Percentiles rank a stretch among this genome's conserved stretches.
Conservation (phyloP, 2,329 filamentous ascomycete genomes). For the Gaeumannomyces tritici region DNA sequence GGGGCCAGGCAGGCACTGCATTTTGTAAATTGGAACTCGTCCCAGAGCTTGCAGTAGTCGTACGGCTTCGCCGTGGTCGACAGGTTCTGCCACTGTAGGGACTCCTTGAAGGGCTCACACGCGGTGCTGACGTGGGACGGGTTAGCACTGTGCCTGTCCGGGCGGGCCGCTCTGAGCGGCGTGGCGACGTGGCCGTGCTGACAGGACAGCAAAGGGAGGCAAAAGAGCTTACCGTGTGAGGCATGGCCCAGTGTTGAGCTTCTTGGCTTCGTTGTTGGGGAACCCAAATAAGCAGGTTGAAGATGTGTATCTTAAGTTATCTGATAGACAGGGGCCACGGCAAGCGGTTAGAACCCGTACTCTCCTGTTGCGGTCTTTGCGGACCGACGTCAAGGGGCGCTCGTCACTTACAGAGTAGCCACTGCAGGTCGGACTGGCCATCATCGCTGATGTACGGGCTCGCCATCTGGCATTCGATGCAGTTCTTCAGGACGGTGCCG, state of each 20-base stretch:
- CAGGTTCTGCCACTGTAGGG: constrained; percentile 40
- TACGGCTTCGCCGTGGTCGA: constrained; percentile 33
- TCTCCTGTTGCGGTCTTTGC: background rate
- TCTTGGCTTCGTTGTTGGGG: constrained; percentile 29
- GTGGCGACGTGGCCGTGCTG: background rate
- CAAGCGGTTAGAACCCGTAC: background rate
- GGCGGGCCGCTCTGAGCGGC: background rate
- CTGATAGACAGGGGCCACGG: constrained; percentile 20
- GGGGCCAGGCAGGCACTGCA: constrained; percentile 39
- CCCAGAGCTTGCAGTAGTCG: constrained; percentile 45
- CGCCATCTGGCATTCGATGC: constrained; percentile 39
- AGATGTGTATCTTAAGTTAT: constrained; percentile 47
- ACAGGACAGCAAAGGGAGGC: background rate
- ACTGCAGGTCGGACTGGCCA: constrained; percentile 41
- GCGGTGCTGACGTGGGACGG: constrained; percentile 30
- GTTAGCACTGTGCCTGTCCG: background rate
- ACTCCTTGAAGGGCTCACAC: constrained; percentile 37
- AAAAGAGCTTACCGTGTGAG: constrained; percentile 34
- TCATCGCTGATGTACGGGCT: constrained; percentile 32
- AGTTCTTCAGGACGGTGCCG: constrained; percentile 41
- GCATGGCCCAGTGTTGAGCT: constrained; percentile 32
- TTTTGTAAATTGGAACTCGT: constrained; percentile 24
- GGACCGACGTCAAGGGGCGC: too few species aligned
- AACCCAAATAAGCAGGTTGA: constrained; percentile 46
- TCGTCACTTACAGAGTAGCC: constrained; percentile 40